Evolutionary conservation across 345 rosid genomes (phyloP), one percentile per base, ranked within the genome.

Genomic region (Salix udensis): DNA sequence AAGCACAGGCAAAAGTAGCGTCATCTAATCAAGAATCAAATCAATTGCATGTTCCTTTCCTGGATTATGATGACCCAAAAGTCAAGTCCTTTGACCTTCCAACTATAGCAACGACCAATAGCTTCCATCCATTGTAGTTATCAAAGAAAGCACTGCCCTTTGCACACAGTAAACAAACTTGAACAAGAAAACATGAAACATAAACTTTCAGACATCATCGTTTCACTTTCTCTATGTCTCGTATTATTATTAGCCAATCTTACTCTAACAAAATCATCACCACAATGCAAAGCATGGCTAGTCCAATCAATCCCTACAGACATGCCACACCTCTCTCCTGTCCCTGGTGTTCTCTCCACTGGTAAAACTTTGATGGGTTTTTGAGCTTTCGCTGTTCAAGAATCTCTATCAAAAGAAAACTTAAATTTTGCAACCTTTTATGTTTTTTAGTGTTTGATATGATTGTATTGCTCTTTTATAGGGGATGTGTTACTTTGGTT

Each of bases 261-360:
- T 77, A 76, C 50, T 31, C 48, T 70, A 62, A 68, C 86, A 52
- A 52, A 58, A 74, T 71, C 79, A 48, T 36, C 65, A 10, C 79
- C 92, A 3, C 72, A 76, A 72, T 91, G 97, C 90, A 85, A 89
- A 84, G 97, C 98, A 50, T 94, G 98, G 98, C 87, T 92, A 6
- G 98, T 94, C 77, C 98, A 92, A 55, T 94, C 98, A 48, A 91
- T 92, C 80, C 98, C 98, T 76, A 94, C 96, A 10, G 92, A 89
- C 79, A 94, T 92, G 97, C 90, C 91, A 23, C 84, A 85, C 78
- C 97, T 94, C 84, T 88, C 74, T 40, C 89, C 53, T 19, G 87
- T 89, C 80, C 78, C 96, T 26, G 97, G 96, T 60, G 92, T 92
- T 48, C 91, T 94, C 74, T 87, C 94, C 34, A 88, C 97, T 15